A percentile compares a stretch with the other conserved stretches of the same genome.
phyloP scores from a whole-genome alignment of 2,329 filamentous ascomycete species.

The Colletotrichum sp. region DNA sequence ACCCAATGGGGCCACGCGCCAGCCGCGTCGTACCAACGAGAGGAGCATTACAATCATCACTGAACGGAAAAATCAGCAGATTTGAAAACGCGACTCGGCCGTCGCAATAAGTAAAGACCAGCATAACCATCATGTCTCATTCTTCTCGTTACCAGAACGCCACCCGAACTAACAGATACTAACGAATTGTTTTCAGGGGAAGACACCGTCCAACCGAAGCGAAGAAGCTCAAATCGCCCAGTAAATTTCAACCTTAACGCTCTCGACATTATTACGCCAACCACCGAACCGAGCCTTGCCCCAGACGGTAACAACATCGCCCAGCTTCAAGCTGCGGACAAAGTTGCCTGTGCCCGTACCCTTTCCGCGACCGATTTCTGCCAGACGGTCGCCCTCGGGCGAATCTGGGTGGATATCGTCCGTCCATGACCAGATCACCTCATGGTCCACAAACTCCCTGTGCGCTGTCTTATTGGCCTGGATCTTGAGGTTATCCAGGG shows the following conservation, averaged over 20 bases:
- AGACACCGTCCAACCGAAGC: fast-evolving
- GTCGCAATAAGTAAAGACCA: background rate
- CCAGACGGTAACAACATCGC: slow-evolving; percentile 68
- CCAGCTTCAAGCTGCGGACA: slow-evolving; percentile 59
- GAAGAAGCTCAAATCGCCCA: slow-evolving; percentile 50
- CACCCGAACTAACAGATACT: background rate
- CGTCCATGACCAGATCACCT: slow-evolving; percentile 57
- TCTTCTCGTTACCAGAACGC: background rate
- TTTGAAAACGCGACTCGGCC: fast-evolving
- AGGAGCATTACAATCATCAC: no score
- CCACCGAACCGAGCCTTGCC: slow-evolving; percentile 59
- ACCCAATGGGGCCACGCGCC: no score
- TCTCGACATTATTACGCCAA: slow-evolving; percentile 58
- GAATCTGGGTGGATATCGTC: slow-evolving; percentile 53
- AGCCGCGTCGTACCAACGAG: no score
- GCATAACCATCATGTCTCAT: background rate
- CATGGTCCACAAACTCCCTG: slow-evolving; percentile 40
- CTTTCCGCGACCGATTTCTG: slow-evolving; percentile 51
- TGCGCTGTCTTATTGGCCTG: slow-evolving; percentile 51
- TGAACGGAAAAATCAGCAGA: background rate
- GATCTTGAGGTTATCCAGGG: slow-evolving; percentile 44
- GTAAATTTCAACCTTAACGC: slow-evolving; percentile 60
- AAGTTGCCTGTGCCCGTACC: slow-evolving; percentile 59
- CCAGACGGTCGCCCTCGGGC: slow-evolving; percentile 40
- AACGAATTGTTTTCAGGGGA: background rate